phyloP scores from a whole-genome alignment of 176 grass and related monocot genomes.

The Tillandsia leiboldiana region DNA sequence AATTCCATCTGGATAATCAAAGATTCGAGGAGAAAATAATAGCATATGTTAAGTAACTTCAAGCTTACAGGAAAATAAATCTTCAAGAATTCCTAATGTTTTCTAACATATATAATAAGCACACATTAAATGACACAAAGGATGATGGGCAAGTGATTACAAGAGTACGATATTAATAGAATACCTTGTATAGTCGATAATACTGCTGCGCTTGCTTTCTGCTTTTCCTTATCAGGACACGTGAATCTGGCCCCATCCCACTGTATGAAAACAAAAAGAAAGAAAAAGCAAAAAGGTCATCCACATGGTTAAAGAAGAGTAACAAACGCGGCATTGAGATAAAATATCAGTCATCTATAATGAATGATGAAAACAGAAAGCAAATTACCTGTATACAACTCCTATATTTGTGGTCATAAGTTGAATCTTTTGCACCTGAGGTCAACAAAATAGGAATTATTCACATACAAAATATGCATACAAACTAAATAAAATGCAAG shows the following conservation, averaged over 20 bases:
- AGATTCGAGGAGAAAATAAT: no score
- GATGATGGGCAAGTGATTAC: neutral
- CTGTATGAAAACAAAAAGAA: constrained; percentile 31
- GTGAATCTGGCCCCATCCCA: constrained; percentile 91
- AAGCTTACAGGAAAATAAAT: neutral
- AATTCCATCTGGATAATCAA: no score
- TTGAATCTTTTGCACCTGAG: constrained; percentile 93
- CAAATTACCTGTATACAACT: constrained; percentile 74
- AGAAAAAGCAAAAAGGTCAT: constrained; percentile 2
- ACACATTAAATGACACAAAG: neutral
- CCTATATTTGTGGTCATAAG: constrained; percentile 81
- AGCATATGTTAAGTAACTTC: no score
- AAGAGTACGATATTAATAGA: neutral
- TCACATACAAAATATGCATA: neutral
- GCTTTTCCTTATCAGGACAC: constrained; percentile 83
- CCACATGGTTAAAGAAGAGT: neutral
- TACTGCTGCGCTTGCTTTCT: constrained; percentile 79
- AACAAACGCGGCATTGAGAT: neutral
- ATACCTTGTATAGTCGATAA: constrained; percentile 78
- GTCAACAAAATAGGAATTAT: constrained; percentile 13
- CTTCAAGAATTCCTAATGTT: neutral
- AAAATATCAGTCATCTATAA: neutral
- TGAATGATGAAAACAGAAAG: neutral
- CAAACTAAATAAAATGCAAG: neutral
- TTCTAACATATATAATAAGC: neutral